A percentile compares a stretch with the other conserved stretches of the same genome.
phyloP scores from a whole-genome alignment of 2,329 filamentous ascomycete genomes.

The Aspergillus cejpii region DNA sequence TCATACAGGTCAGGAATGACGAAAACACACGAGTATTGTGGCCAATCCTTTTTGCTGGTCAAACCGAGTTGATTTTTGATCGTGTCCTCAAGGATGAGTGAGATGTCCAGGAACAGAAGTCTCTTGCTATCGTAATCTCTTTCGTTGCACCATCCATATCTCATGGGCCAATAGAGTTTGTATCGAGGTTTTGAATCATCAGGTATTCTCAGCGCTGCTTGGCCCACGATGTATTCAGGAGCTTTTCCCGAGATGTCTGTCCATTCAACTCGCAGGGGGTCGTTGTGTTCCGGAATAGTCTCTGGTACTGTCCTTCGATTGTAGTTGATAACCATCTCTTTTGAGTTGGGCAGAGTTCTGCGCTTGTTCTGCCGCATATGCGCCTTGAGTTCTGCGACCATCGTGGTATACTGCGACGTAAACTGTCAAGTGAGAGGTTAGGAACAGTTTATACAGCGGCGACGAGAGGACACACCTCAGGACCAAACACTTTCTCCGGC shows the following conservation, averaged over 20 bases:
- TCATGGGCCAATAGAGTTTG: conserved; percentile 87
- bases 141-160: conserved; percentile 82
- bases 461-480: conserved; percentile 56
- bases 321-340: conserved; percentile 90
- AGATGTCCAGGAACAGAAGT: conserved; percentile 77
- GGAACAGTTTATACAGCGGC: background rate
- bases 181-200: conserved; percentile 85
- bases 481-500: conserved; percentile 76
- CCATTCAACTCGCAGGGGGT: conserved; percentile 90
- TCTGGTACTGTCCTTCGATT: conserved; percentile 80
- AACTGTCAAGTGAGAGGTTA: conserved; percentile 38
- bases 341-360: conserved; percentile 92
- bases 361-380: conserved; percentile 92
- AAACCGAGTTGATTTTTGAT: conserved; percentile 79
- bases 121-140: conserved; percentile 75
- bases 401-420: conserved; percentile 63
- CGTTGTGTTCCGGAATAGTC: conserved; percentile 87
- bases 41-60: conserved; percentile 70
- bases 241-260: conserved; percentile 67
- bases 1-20: conserved; percentile 96
- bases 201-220: conserved; percentile 75
- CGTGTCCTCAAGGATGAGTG: conserved; percentile 76
- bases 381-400: conserved; percentile 78
- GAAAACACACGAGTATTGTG: conserved; percentile 91
- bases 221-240: conserved; percentile 73